phyloP scores from a whole-genome alignment of 306 rosid genomes.

The Pterocarpus santalinus region DNA sequence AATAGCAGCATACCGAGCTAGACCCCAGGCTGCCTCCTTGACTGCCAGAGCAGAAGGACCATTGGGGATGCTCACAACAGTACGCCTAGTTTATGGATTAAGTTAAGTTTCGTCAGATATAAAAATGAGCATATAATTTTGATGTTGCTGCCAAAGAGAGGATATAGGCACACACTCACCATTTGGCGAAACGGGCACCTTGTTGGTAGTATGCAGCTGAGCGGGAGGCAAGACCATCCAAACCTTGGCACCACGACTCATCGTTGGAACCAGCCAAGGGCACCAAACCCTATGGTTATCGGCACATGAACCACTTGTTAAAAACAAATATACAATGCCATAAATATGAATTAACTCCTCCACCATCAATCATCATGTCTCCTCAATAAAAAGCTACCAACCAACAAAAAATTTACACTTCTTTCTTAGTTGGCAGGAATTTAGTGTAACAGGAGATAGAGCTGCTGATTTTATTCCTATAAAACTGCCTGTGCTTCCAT shows the following conservation, averaged over 20 bases:
- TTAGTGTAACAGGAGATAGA: no score
- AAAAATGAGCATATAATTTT: slow-evolving; percentile 15
- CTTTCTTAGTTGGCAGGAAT: background rate
- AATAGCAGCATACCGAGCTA: slow-evolving; percentile 97
- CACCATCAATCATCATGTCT: slow-evolving; percentile 1
- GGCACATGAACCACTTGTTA: slow-evolving; percentile 35
- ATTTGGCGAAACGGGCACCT: slow-evolving; percentile 98
- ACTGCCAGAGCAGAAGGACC: slow-evolving; percentile 98
- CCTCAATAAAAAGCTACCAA: no score
- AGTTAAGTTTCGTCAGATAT: background rate
- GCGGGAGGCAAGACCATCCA: slow-evolving; percentile 90
- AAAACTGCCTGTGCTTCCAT: background rate
- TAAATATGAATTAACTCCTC: background rate
- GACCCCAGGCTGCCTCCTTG: slow-evolving; percentile 71
- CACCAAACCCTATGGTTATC: slow-evolving; percentile 79
- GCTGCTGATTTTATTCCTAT: no score
- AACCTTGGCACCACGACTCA: slow-evolving; percentile 96
- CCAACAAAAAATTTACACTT: no score
- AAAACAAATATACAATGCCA: background rate
- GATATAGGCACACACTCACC: slow-evolving; percentile 56
- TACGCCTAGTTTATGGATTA: slow-evolving; percentile 64
- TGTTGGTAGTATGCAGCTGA: slow-evolving; percentile 90
- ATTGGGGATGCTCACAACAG: slow-evolving; percentile 94
- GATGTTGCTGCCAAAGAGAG: background rate
- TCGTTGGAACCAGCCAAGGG: slow-evolving; percentile 79